Base-by-base conservation (phyloP, 176 grass and related monocot species). In the Triticum monococcum region DNA sequence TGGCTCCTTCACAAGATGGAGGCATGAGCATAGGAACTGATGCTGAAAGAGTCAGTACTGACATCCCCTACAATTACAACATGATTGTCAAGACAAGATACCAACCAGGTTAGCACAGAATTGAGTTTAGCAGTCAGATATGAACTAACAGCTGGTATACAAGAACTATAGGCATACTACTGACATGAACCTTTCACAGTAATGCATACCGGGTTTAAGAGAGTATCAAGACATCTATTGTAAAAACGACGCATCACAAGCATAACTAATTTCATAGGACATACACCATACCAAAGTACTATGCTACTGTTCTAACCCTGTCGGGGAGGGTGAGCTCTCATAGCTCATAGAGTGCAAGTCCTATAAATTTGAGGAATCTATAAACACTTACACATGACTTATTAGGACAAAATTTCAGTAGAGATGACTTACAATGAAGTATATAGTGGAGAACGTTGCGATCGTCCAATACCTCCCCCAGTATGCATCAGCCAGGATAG, bases 401-500 rank as follows among this genome's bases (percentile, higher is more conserved):
- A 81, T 12, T 30, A 81, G 1, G 9, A 81, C 61, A 35, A 20
- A 43, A 75, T 8, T 56, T 69, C 31, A 70, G 45, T 7, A 87
- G 64, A 79, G 9, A 65, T 38, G 6, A 90, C 95, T 94, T 89
- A 97, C 95, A 71, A 97, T 63, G 54, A 97, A 97, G 83, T 97
- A 97, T 89, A 97, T 87, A 20, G 56, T 91, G 68, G 95, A 97
- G 73, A 94, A 97, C 76, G 89, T 68, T 85, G 88, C 86, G 46
- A 97, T 97, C 33, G 92, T 94, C 95, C 95, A 97, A 79, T 94
- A 97, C 48, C 90, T 89, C 72, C 95, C 95, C 95, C 95, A 97
- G 68, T 92, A 97, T 72, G 95, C 86, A 94, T 97, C 95, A 75
- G 95, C 95, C 82, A 97, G 83, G 60, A 97, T 85, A 68, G 95